Evolutionary conservation across 352 stramenopile genomes (phyloP), one percentile per base, ranked within the genome.

Genomic region (Phytophthora chlamydospora): DNA sequence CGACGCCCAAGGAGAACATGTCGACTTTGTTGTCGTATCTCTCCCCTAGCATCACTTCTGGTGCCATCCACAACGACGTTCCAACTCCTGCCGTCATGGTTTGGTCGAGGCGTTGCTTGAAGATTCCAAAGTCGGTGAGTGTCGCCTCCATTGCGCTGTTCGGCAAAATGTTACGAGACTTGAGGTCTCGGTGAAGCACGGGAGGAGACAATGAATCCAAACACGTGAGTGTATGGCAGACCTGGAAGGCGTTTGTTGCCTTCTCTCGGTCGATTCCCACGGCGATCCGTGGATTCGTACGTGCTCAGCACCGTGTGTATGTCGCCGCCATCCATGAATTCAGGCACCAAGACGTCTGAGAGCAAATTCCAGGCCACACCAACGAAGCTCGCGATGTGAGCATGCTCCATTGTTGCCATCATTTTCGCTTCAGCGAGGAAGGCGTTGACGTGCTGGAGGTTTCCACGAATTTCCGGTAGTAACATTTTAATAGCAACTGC

Each of bases 21-120:
- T 78, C 70, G 12, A 66, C 66, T 51, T 75, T 73, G 2, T 66
- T 42, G 21, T 71, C 66, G 58, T 78, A 78, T 6, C 58, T 40
- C 24, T 66, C 57, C 1, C 65, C 57, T 4, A 75, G 24, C 58
- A 74, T 71, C 9, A 77, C 69, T 60, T 96, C 87, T 12, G 87
- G 87, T 2, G 85, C 86, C 48, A 86, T 90, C 80, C 83, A 95
- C 27, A 76, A 38, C 34, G 47, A 62, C 7, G 64, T 75, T 4
- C 68, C 64, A 10, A 74, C 56, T 2, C 70, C 70, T 31, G 58
- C 41, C 2, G 67, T 77, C 71, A 80, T 75, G 1, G 65, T 75
- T 43, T 61, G 44, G 14, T 69, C 63, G 4, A 49, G 32, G 9
- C 66, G 59, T 17, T 72, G 41, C n/a, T 56, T 50, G 1, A 62